Evolutionary conservation across 352 stramenopile genomes (phyloP), one percentile per base, ranked within the genome.

Genomic region (Pythium volutum): DNA sequence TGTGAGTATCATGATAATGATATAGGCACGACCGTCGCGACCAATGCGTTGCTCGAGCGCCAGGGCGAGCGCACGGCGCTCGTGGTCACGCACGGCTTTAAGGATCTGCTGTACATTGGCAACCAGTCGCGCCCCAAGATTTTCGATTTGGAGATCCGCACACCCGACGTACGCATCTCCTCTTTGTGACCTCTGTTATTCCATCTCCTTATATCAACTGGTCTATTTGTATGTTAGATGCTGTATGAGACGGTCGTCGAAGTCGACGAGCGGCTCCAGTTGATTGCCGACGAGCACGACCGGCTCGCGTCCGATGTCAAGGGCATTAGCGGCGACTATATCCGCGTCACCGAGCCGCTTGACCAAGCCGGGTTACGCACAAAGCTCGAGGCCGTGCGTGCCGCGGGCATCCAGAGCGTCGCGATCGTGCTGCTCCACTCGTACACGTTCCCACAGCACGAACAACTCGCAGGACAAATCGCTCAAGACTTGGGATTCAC

Each of bases 91-190:
- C 78, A 93, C 56, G 96, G 97, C 41, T 98, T 99, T 76, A 78
- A 79, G 39, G 97, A 99, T 75, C 71, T 99, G 53, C 81, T 99
- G 23, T 95, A 97, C 73, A 99, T 99, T 77, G 97, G 97, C 29
- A 99, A 99, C 75, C 97, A 99, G 76, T 94, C 92, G n/a, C 87
- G 97, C 23, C 93, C 93, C 11, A 91, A 98, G 71, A 99, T 99
- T 69, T 98, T 98, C 53, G 94, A 98, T 67, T 74, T 98, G 60
- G 96, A 95, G 83, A 99, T 98, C 79, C 76, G 81, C 50, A 95
- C 80, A 61, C 88, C 88, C 2, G 87, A 96, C 46, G 87, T 96
- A 69, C 18, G 63, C 47, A 20, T 26, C 31, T 14, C 7, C 27
- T 16, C 43, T 55, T 18, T 27, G 52, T 31, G 31, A n/a, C n/a